Base-by-base conservation (phyloP, 2,329 filamentous ascomycete genomes). In the Penicillium concentricum region DNA sequence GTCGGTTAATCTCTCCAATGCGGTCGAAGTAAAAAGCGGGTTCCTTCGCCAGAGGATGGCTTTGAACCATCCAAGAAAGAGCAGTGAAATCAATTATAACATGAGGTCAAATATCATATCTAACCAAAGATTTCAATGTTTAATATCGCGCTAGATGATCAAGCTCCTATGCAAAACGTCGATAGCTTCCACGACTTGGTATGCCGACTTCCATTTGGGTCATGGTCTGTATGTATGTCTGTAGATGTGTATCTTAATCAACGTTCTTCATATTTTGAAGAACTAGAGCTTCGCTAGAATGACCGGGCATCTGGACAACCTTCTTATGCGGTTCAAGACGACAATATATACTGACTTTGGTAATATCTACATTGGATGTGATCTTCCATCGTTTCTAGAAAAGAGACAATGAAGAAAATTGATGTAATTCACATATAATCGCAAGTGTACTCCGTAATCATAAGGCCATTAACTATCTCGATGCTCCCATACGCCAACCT, bases 141-240 rank as follows among this genome's bases (percentile, higher is more conserved):
- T 69, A 30, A 78, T 63, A 59, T 78, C 74, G 61, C 69, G 74
- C 58, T 78, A 76, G 58, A 78, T 69, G 15, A 77, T 67, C n/a
- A 65, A 60, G 56, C 67, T 67, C 12, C 24, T 26, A 26, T 26
- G 24, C 4, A 26, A 26, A 26, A 26, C 4, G 24, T 26, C 24
- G 24, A 26, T 26, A n/a, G n/a, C n/a, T n/a, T n/a, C n/a, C n/a
- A n/a, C n/a, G n/a, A n/a, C n/a, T n/a, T n/a, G n/a, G n/a, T n/a
- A n/a, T n/a, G n/a, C n/a, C n/a, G n/a, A n/a, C n/a, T n/a, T n/a
- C n/a, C n/a, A n/a, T 6, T 26, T 26, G 24, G 24, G 24, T 26
- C 24, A 26, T 26, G 24, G 28, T 30, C 8, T 3, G 13, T 34
- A 34, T 2, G 2, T 34, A 22, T 61, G 35, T 26, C 35, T 47